Base-by-base conservation (phyloP, 805 yeast genomes). In the Teunomyces atbi region DNA sequence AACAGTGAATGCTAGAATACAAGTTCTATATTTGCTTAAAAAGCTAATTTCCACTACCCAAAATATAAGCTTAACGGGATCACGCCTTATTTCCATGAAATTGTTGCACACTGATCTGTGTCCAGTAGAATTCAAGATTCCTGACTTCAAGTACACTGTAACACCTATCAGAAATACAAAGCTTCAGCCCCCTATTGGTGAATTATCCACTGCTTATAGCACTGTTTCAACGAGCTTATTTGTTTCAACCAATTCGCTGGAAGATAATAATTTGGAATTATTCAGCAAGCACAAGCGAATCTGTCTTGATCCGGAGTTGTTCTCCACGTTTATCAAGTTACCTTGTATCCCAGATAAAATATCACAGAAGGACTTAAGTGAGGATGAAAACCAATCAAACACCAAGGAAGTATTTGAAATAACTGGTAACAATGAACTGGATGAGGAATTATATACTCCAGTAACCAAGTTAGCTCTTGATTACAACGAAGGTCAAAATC, bases 71-170 rank as follows among this genome's bases (percentile, higher is more conserved):
- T 13, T 21, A 5, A 19, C 28, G 7, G n/a, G 16, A 19, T 12
- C 28, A 12, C n/a, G 6, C 15, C 12, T 12, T 12, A 19, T 21
- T 21, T 20, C 39, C 39, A n/a, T 36, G 11, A 21, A 21, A n/a
- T 13, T 36, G 16, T 20, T 36, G 39, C n/a, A 36, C 39, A 36
- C 28, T 13, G 39, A 36, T n/a, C 39, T 36, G 39, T 20, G 39
- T 12, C 28, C 39, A 6, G 6, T 26, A n/a, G 27, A n/a, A 13
- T 36, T 18, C 28, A 19, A 36, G 7, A 7, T 36, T 36, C 18
- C 26, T 6, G 23, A 36, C 16, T 36, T 36, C 21, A 8, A 18
- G 16, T 16, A 36, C 6, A n/a, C 27, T 20, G 19, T 5, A n/a
- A 19, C 21, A 12, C n/a, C 33, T 6, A 13, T 30, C 16, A 11